A percentile compares a stretch with the other conserved stretches of the same genome.
These are phyloP conservation scores for Globisporangium solare DNA, from an alignment of 352 stramenopile genomes.

Conservation along the genomic window DNA sequence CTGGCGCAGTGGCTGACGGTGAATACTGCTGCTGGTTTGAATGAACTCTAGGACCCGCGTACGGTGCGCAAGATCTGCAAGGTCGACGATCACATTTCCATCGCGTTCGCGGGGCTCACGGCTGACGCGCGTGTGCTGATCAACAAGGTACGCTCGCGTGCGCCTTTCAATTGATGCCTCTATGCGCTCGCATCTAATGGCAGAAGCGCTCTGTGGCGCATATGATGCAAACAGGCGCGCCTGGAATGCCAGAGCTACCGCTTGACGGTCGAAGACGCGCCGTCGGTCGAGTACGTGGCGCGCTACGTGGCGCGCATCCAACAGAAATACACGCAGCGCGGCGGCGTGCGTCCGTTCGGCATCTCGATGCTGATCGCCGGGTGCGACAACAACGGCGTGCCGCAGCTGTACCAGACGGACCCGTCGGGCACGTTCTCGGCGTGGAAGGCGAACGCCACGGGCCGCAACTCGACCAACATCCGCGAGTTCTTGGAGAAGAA, in stretches of 20 bases:
- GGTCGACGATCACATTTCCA: constrained; percentile 96
- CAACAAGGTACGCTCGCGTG: constrained; percentile 81
- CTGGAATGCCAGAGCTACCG: constrained; percentile 99
- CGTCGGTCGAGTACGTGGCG: constrained; percentile 96
- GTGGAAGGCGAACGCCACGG: constrained; percentile 98
- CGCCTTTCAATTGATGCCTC: background rate
- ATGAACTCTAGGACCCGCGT: constrained; percentile 87
- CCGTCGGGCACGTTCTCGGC: constrained; percentile 96
- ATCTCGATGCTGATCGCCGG: constrained; percentile 97
- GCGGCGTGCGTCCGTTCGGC: constrained; percentile 97
- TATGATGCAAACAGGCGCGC: constrained; percentile 56
- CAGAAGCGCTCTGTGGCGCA: background rate
- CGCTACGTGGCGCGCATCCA: constrained; percentile 96
- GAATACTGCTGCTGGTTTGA: background rate
- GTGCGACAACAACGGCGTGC: constrained; percentile 88
- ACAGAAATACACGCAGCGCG: constrained; percentile 98
- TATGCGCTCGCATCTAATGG: background rate
- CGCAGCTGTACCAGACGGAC: constrained; percentile 98
- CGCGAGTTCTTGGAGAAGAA: constrained; percentile 99
- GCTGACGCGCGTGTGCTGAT: constrained; percentile 98
- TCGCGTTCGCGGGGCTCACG: constrained; percentile 98
- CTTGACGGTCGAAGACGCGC: constrained; percentile 93
- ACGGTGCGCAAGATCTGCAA: constrained; percentile 99
- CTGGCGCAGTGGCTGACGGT: too few relatives aligned
- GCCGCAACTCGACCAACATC: constrained; percentile 96